phyloP scores from a whole-genome alignment of 1,284 basidiomycete genomes.

The Tylopilus orsonianus region DNA sequence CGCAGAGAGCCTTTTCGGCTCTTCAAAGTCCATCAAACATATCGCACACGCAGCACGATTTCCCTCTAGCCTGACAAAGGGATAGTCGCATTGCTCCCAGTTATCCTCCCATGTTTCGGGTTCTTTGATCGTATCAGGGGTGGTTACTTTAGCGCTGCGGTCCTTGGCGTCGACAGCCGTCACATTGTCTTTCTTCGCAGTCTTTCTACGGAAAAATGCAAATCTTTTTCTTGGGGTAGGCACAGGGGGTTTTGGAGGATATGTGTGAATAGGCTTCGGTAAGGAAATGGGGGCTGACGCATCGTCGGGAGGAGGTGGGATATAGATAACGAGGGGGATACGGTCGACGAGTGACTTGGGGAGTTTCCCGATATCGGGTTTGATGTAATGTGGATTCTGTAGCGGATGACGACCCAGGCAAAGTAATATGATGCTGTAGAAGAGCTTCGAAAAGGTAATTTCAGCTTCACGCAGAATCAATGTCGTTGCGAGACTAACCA shows the following conservation, averaged over 20 bases:
- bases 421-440: constrained; percentile 73
- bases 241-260: constrained; percentile 52
- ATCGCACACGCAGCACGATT: constrained; percentile 81
- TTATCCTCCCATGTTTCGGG: constrained; percentile 54
- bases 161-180: constrained; percentile 16
- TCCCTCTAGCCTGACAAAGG: constrained; percentile 70
- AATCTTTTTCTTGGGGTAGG: constrained; percentile 45
- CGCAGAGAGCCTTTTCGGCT: constrained; percentile 51
- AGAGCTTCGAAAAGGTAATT: constrained; percentile 46
- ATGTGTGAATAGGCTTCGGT: constrained; percentile 48
- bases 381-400: constrained; percentile 67
- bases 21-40: constrained; percentile 79
- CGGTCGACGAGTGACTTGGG: constrained; percentile 66
- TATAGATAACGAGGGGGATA: constrained; percentile 80
- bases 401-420: constrained; percentile 75
- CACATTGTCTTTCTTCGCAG: constrained; percentile 28
- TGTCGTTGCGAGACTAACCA: constrained; percentile 47
- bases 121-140: constrained; percentile 32
- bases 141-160: constrained; percentile 20
- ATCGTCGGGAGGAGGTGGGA: constrained; percentile 68
- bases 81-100: constrained; percentile 54
- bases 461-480: constrained; percentile 6
- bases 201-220: constrained; percentile 45
- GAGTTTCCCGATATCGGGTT: constrained; percentile 74
- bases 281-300: constrained; percentile 39